These are phyloP conservation scores for Colletotrichum liriopes DNA, from an alignment of 2,329 filamentous ascomycete species.

Conservation along the genomic window DNA sequence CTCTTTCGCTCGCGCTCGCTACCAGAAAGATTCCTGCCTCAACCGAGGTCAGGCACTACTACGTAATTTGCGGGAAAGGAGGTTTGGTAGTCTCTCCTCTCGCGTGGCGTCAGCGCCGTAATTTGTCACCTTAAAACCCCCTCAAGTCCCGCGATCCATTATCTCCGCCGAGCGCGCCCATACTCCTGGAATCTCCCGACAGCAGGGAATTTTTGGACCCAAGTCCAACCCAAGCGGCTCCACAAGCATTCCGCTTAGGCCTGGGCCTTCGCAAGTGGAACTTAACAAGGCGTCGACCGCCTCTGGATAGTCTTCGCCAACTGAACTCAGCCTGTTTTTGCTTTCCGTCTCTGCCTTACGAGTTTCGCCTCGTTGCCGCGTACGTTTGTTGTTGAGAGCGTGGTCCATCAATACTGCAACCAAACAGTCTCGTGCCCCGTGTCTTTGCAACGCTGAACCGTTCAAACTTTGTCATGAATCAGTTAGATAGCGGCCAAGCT, in stretches of 20 bases:
- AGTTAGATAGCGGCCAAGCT: conserved; percentile 21
- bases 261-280: conserved; percentile 18
- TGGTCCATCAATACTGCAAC: conserved; percentile 11
- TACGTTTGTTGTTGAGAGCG: conserved; percentile 2
- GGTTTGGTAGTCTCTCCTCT: background rate
- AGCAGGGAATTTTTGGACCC: background rate
- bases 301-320: background rate
- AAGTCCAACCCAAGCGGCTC: background rate
- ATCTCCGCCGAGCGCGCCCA: conserved; percentile 27
- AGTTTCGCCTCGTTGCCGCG: background rate
- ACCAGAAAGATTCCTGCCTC: background rate
- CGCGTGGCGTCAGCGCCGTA: conserved; percentile 2
- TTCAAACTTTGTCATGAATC: conserved; percentile 9
- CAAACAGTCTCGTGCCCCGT: background rate
- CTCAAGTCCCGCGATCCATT: conserved; percentile 9
- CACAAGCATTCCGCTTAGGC: conserved; percentile 15
- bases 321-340: background rate
- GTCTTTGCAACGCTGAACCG: conserved; percentile 14
- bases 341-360: background rate
- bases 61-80: conserved; percentile 16
- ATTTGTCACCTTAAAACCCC: background rate
- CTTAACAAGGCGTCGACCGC: background rate
- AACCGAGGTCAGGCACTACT: background rate
- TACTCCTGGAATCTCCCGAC: conserved; percentile 36
- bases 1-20: conserved; percentile 9